These are phyloP conservation scores for Neonectria ditissima DNA, from an alignment of 2,329 filamentous ascomycete genomes.

Conservation along the genomic window DNA sequence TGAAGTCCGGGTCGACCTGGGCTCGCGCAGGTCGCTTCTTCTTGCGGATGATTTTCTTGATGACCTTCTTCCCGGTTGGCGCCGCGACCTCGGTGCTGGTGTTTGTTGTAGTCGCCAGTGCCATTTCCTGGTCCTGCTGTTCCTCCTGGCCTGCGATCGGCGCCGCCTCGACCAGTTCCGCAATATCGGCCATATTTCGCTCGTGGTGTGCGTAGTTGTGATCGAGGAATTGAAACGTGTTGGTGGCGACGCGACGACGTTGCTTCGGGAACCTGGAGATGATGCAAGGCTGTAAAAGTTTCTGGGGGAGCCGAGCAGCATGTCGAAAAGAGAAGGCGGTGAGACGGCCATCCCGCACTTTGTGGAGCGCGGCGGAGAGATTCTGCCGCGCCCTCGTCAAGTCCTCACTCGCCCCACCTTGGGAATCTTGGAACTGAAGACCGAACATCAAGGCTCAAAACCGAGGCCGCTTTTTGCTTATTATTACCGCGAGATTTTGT, in stretches of 20 bases:
- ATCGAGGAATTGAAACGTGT: slow-evolving; percentile 19
- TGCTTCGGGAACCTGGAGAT: slow-evolving; percentile 35
- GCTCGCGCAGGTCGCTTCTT: slow-evolving; percentile 90
- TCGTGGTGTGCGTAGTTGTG: slow-evolving; percentile 16
- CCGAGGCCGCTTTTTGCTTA: slow-evolving; percentile 21
- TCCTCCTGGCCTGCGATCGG: slow-evolving; percentile 43
- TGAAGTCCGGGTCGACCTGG: slow-evolving; percentile 86
- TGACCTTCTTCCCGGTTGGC: slow-evolving; percentile 67
- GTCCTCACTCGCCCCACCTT: slow-evolving; percentile 46
- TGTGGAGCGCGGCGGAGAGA: slow-evolving; percentile 32
- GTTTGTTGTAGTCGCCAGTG: slow-evolving; percentile 50
- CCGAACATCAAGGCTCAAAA: slow-evolving; percentile 26
- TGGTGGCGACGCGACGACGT: slow-evolving; percentile 40
- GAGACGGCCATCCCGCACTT: slow-evolving; percentile 31
- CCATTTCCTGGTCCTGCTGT: slow-evolving; percentile 46
- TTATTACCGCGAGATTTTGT: slow-evolving; percentile 24
- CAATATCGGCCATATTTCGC: slow-evolving; percentile 48
- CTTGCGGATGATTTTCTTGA: slow-evolving; percentile 92
- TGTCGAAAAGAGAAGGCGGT: slow-evolving; percentile 46
- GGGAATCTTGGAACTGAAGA: slow-evolving; percentile 38
- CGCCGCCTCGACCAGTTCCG: slow-evolving; percentile 44
- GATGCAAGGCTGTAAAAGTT: slow-evolving; percentile 46
- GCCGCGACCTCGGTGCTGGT: slow-evolving; percentile 59
- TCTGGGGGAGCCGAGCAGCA: slow-evolving; percentile 31
- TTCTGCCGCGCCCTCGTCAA: slow-evolving; percentile 46